Conservation (phyloP, 805 yeast species). For the Candida nemodendra region DNA sequence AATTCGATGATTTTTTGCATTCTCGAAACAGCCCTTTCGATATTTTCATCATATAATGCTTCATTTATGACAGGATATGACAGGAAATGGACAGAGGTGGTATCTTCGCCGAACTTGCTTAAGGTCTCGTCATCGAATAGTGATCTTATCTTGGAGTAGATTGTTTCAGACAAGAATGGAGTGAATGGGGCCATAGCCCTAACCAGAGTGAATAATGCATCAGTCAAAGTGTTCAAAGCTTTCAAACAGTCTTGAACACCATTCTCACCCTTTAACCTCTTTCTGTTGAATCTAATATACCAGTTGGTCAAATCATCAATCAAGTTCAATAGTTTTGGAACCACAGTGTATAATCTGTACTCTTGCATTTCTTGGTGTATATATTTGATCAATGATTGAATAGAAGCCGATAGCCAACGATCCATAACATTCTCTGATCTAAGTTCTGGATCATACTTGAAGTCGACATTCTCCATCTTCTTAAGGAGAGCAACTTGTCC, state of each 20-base stretch:
- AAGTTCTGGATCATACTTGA: constrained; percentile 64
- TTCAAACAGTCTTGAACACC: constrained; percentile 80
- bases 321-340: constrained; percentile 83
- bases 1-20: constrained; percentile 97
- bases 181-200: constrained; percentile 99
- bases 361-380: constrained; percentile 88
- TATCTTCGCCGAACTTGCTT: constrained; percentile 50
- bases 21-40: constrained; percentile 85
- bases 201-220: constrained; percentile 81
- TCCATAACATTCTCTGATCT: constrained; percentile 91
- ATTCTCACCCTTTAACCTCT: constrained; percentile 93
- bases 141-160: constrained; percentile 71
- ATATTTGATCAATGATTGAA: constrained; percentile 83
- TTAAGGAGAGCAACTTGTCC: constrained; percentile 85
- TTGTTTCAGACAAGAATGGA: constrained; percentile 89
- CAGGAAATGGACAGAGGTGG: constrained; percentile 89
- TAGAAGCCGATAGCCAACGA: constrained; percentile 94
- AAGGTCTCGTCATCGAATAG: constrained; percentile 62
- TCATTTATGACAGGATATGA: constrained; percentile 82
- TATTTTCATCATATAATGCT: constrained; percentile 76
- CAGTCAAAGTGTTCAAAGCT: constrained; percentile 89
- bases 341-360: constrained; percentile 93
- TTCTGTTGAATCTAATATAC: constrained; percentile 98
- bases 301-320: constrained; percentile 96
- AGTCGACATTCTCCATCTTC: constrained; percentile 70